Base-by-base conservation (phyloP, 75 land plant genomes). In the Ceratopteris richardii region DNA sequence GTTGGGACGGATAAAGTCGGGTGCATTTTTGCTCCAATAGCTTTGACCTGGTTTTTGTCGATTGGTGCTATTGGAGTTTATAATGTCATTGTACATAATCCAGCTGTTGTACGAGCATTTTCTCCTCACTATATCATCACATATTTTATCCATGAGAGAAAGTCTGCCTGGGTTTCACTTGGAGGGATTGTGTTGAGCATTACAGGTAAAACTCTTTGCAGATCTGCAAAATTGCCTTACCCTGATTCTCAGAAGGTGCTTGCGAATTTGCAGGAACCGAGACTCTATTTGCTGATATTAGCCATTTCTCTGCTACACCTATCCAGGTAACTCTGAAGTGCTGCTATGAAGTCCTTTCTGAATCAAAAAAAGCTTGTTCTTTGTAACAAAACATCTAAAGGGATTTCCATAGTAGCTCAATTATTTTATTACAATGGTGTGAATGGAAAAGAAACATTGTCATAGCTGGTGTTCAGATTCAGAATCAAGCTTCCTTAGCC, bases 1-100 rank as follows among this genome's bases (percentile, higher is more conserved):
- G 78, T 73, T 69, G 92, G 87, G 14, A 87, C 84, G 9, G 80
- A 77, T 31, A 76, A 68, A 73, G 84, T 81, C 31, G 83, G 86
- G 16, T 77, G 59, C 56, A 29, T 77, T 7, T 80, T 86, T 59
- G 90, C 81, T 13, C 81, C 84, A n/a, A 42, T 69, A 2, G 66
- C 77, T 30, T 40, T 81, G 29, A 16, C 72, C 13, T 87, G 91
- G 91, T 83, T 87, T 58, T 1, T 60, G 0, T 77, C 77, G 46
- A 77, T 83, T 19, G 61, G 78, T 22, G 59, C 65, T 0, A 87
- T 80, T 60, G 91, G 86, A 37, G 23, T 80, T 0, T 82, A 80
- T 60, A 87, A 87, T 59, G 64, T 77, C n/a, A 57, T 75, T 60
- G 67, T 59, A 42, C 60, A 77, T 61, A 76, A 80, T 47, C 51